phyloP scores from a whole-genome alignment of 352 stramenopile species.

The Pythium insidiosum region DNA sequence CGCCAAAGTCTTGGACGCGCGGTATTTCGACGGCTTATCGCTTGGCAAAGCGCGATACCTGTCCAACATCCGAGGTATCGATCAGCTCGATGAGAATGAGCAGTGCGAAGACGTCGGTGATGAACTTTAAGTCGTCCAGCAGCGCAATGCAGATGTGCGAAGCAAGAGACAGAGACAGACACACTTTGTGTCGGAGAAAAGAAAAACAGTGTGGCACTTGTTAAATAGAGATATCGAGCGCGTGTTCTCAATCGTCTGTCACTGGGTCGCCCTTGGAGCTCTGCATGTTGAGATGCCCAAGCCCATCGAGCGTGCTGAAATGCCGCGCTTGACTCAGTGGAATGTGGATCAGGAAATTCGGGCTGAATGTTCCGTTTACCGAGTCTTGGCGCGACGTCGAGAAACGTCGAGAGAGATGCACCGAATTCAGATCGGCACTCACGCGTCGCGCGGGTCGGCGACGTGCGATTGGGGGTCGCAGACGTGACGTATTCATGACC shows the following conservation, averaged over 20 bases:
- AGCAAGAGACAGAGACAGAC: too few species aligned
- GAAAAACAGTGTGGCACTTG: neutral
- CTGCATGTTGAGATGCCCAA: too few species aligned
- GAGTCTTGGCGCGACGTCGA: conserved; percentile 11
- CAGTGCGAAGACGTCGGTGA: too few species aligned
- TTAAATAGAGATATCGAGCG: too few species aligned
- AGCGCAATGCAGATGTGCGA: too few species aligned
- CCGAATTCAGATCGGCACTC: neutral
- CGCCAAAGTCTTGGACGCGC: conserved; percentile 10
- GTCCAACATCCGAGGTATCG: neutral
- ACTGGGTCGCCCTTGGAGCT: too few species aligned
- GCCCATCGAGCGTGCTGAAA: conserved; percentile 2
- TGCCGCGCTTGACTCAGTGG: conserved; percentile 13
- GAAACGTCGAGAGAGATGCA: conserved; percentile 10
- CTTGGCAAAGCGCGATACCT: conserved; percentile 14
- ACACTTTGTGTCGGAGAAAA: conserved; percentile 3
- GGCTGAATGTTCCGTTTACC: conserved; percentile 9
- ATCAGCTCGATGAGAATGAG: too few species aligned
- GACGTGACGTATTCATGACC: neutral
- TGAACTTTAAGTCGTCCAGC: too few species aligned
- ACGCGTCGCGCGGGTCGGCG: neutral
- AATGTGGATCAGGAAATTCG: conserved; percentile 14
- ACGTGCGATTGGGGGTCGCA: neutral
- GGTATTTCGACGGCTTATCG: conserved; percentile 18
- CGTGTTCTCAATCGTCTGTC: too few species aligned